A percentile compares a stretch with the other conserved stretches of the same genome.
These are phyloP conservation scores for Coemansia reversa DNA, from an alignment of 192 early-diverging fungal species.

Conservation along the genomic window DNA sequence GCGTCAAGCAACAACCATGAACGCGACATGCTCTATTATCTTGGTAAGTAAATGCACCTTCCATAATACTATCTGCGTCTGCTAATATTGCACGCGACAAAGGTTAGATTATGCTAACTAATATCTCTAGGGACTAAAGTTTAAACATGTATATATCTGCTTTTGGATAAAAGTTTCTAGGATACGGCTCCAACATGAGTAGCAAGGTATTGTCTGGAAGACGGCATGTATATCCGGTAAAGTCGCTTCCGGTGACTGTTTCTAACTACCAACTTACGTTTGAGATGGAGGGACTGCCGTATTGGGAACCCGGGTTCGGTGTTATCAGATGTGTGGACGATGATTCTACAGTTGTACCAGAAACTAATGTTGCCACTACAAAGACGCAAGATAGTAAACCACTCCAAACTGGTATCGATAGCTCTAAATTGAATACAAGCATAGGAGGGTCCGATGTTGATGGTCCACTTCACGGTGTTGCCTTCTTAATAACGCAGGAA, in stretches of 20 bases:
- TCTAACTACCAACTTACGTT: conserved; percentile 48
- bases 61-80: background rate
- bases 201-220: conserved; percentile 48
- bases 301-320: conserved; percentile 53
- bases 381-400: background rate
- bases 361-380: background rate
- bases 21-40: conserved; percentile 26
- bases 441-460: conserved; percentile 22
- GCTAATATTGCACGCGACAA: background rate
- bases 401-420: background rate
- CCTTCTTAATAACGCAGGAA: conserved; percentile 36
- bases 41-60: conserved; percentile 25
- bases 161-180: conserved; percentile 9
- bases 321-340: conserved; percentile 23
- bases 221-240: conserved; percentile 42
- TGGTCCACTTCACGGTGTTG: conserved; percentile 42
- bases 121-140: background rate
- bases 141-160: background rate
- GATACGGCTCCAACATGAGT: conserved; percentile 52
- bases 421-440: background rate
- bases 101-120: background rate
- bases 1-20: background rate
- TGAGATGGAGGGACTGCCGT: conserved; percentile 48
- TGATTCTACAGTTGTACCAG: background rate
- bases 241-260: conserved; percentile 37